Base-by-base conservation (phyloP, 108 stramenopile genomes). In the Fragilaria crotonensis region DNA sequence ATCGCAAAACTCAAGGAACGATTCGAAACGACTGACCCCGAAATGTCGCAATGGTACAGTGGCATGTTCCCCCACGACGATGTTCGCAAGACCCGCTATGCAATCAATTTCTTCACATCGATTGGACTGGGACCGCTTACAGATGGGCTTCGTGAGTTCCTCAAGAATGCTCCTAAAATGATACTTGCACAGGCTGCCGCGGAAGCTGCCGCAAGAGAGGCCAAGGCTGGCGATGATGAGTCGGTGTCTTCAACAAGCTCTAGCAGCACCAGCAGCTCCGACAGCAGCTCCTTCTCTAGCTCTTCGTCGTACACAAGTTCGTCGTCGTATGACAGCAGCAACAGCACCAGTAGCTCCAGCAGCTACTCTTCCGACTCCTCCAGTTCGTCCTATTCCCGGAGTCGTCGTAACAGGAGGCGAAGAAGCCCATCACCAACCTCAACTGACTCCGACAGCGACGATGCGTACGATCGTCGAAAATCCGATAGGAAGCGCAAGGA, bases 121-220 rank as follows among this genome's bases (percentile, higher is more conserved):
- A 97, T 98, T 62, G 99, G 99, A 11, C 75, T 99, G 14, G 99
- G 99, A 11, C 95, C 95, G 5, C 80, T 99, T 33, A 99, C 99
- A 14, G 99, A 99, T 69, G 96, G 80, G 5, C 78, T 98, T 57
- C 82, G 99, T 25, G 84, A 89, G 52, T 94, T 89, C 71, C 76
- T 98, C 48, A 94, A 94, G 78, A 83, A 89, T 66, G 90, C 93
- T 22, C 96, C 94, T 19, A 91, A 89, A 62, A 68, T 90, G 4
- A 87, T 94, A 56, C 50, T 86, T 62, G 74, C 72, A 25, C 81
- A 91, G 68, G 87, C 86, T 25, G 77, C 75, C 59, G 82, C 75
- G 29, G 68, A 71, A 30, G 80, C 84, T 3, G 14, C 64, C 28
- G 84, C 80, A 17, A 80, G 80, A 56, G 45, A 65, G 27, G 67